These are phyloP conservation scores for Cicer judaicum DNA, from an alignment of 306 rosid species.

Conservation along the genomic window DNA sequence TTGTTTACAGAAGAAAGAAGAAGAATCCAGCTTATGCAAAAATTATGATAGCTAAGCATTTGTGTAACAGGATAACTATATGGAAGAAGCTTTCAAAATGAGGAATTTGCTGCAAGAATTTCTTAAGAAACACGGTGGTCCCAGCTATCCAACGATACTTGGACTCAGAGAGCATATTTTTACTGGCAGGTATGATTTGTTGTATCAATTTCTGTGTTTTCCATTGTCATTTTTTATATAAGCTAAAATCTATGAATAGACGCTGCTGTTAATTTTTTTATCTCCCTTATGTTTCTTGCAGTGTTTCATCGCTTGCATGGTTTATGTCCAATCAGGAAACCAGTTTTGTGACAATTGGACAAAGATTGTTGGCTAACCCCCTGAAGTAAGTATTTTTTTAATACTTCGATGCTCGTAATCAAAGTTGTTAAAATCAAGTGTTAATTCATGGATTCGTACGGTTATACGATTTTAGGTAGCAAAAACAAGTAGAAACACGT, in stretches of 20 bases:
- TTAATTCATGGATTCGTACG: background rate
- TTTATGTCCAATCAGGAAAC: slow-evolving; percentile 96
- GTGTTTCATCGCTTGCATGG: slow-evolving; percentile 99
- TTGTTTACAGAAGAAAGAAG: slow-evolving; percentile 14
- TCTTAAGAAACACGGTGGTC: slow-evolving; percentile 66
- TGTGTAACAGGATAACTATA: slow-evolving; percentile 79
- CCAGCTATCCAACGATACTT: slow-evolving; percentile 83
- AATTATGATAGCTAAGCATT: slow-evolving; percentile 35
- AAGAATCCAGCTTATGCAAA: slow-evolving; percentile 13
- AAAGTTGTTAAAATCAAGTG: background rate
- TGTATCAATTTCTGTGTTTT: slow-evolving; percentile 40
- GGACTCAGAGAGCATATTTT: slow-evolving; percentile 98
- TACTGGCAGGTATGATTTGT: slow-evolving; percentile 81
- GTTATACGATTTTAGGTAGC: background rate
- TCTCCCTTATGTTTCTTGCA: slow-evolving; percentile 51
- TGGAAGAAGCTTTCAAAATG: slow-evolving; percentile 99
- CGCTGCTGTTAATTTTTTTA: slow-evolving; percentile 25
- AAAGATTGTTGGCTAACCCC: slow-evolving; percentile 92
- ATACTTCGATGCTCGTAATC: background rate
- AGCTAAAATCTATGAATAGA: slow-evolving; percentile 5
- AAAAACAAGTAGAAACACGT: background rate
- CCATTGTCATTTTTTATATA: slow-evolving; percentile 36
- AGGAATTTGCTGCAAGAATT: slow-evolving; percentile 94
- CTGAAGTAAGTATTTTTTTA: slow-evolving; percentile 61
- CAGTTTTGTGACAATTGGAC: slow-evolving; percentile 97